phyloP scores from a whole-genome alignment of 2,329 filamentous ascomycete species.

The Cytospora mali region DNA sequence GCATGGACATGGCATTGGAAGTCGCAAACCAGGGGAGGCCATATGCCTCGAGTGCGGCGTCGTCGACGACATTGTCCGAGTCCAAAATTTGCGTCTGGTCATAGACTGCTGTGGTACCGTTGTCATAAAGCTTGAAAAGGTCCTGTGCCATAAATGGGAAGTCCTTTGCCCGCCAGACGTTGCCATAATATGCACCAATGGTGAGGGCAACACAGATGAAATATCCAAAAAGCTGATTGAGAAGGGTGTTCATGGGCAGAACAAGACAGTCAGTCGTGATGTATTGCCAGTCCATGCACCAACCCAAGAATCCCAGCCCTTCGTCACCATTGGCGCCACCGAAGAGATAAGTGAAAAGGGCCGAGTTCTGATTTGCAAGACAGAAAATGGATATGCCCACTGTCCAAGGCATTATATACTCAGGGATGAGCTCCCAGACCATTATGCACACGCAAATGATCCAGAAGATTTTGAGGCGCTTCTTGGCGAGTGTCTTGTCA shows the following conservation, averaged over 20 bases:
- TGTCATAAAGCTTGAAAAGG: conserved; percentile 43
- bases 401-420: conserved; percentile 49
- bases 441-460: conserved; percentile 43
- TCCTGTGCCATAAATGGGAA: conserved; percentile 42
- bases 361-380: conserved; percentile 45
- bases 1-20: conserved; percentile 43
- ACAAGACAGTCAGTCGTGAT: conserved; percentile 41
- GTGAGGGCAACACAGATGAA: conserved; percentile 41
- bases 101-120: conserved; percentile 40
- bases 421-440: conserved; percentile 52
- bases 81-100: conserved; percentile 48
- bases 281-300: conserved; percentile 48
- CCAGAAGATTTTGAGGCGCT: conserved; percentile 45
- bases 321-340: conserved; percentile 45
- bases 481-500: conserved; percentile 39
- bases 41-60: conserved; percentile 36
- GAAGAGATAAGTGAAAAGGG: conserved; percentile 52
- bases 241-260: conserved; percentile 41
- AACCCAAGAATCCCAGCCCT: conserved; percentile 42
- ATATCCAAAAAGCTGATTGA: conserved; percentile 43
- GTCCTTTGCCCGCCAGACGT: conserved; percentile 40
- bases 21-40: conserved; percentile 48
- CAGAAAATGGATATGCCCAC: conserved; percentile 48
- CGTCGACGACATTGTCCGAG: conserved; percentile 42
- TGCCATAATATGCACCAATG: conserved; percentile 44